Conservation (phyloP, 1,284 basidiomycete genomes). For the Quambalaria eucalypti region DNA sequence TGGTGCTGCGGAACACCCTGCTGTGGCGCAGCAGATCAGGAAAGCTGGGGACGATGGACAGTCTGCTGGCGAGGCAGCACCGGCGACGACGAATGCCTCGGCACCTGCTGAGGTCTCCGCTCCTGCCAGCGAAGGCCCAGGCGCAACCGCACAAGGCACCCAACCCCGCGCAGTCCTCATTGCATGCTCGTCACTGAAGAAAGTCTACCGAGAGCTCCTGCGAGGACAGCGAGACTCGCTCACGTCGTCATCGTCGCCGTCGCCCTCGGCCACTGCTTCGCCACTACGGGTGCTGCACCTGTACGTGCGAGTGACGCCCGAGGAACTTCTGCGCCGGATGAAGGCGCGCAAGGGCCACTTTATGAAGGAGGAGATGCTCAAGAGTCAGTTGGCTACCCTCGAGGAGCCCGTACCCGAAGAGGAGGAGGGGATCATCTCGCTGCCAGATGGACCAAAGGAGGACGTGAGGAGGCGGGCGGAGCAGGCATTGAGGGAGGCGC, state of each 20-base stretch:
- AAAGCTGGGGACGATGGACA: not conserved
- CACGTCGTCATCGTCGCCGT: not conserved
- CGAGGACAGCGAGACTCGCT: conserved; percentile 44
- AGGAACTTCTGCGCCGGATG: conserved; percentile 65
- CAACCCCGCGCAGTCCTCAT: conserved; percentile 54
- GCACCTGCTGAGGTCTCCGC: too few relatives aligned
- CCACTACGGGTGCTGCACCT: conserved; percentile 65
- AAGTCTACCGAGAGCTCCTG: conserved; percentile 69
- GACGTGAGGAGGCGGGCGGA: not conserved
- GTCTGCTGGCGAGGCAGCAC: too few relatives aligned
- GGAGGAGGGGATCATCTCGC: not conserved
- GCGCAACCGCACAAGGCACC: too few relatives aligned
- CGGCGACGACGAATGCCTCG: too few relatives aligned
- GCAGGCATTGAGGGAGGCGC: too few relatives aligned
- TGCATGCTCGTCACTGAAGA: conserved; percentile 78
- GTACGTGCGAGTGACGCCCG: conserved; percentile 64
- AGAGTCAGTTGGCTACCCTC: conserved; percentile 69
- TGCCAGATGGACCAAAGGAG: not conserved
- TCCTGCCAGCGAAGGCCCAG: too few relatives aligned
- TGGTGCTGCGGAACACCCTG: not conserved
- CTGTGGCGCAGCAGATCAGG: not conserved
- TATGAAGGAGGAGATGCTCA: conserved; percentile 80
- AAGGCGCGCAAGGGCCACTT: conserved; percentile 66
- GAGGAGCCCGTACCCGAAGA: conserved; percentile 56
- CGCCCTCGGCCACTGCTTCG: conserved; percentile 47